Evolutionary conservation across 768 basidiomycete species (phyloP).

Genomic region (Pulveroboletus sp.): DNA sequence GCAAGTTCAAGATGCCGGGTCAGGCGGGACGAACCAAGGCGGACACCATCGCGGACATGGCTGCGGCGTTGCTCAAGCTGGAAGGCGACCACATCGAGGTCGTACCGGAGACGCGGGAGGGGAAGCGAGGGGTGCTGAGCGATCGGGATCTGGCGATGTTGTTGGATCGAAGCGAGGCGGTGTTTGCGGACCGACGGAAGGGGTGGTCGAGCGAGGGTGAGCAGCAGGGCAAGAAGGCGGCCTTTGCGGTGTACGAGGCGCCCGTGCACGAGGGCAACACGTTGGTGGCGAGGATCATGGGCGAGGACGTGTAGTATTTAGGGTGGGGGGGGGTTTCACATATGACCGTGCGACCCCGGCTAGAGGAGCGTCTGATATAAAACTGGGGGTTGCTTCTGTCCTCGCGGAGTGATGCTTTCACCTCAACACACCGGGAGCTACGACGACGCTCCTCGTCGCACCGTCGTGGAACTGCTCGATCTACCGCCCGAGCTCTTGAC

Average conservation of each 20-base stretch:
- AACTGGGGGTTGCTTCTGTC: too few relatives aligned
- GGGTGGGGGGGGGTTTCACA: too few relatives aligned
- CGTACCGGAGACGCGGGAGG: slow-evolving; percentile 62
- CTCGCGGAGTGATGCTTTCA: too few relatives aligned
- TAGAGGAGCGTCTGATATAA: too few relatives aligned
- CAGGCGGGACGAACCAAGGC: slow-evolving; percentile 49
- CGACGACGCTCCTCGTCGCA: too few relatives aligned
- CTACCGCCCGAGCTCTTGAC: slow-evolving; percentile 16
- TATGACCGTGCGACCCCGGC: too few relatives aligned
- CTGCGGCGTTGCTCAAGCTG: slow-evolving; percentile 67
- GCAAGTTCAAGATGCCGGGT: slow-evolving; percentile 80
- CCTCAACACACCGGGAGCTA: too few relatives aligned
- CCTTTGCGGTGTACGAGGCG: slow-evolving; percentile 77
- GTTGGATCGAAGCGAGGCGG: slow-evolving; percentile 72
- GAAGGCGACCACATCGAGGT: slow-evolving; percentile 91
- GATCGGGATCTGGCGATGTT: slow-evolving; percentile 78
- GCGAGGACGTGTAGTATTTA: slow-evolving; percentile 38
- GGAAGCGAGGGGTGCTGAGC: slow-evolving; percentile 69
- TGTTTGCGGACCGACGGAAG: slow-evolving; percentile 63
- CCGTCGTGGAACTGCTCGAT: slow-evolving; percentile 9
- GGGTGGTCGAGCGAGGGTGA: slow-evolving; percentile 62
- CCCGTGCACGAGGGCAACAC: slow-evolving; percentile 62
- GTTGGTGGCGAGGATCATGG: slow-evolving; percentile 65
- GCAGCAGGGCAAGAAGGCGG: slow-evolving; percentile 38
- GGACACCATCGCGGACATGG: slow-evolving; percentile 76